Conservation (phyloP, 2,329 filamentous ascomycete species). For the Graphium sp. region DNA sequence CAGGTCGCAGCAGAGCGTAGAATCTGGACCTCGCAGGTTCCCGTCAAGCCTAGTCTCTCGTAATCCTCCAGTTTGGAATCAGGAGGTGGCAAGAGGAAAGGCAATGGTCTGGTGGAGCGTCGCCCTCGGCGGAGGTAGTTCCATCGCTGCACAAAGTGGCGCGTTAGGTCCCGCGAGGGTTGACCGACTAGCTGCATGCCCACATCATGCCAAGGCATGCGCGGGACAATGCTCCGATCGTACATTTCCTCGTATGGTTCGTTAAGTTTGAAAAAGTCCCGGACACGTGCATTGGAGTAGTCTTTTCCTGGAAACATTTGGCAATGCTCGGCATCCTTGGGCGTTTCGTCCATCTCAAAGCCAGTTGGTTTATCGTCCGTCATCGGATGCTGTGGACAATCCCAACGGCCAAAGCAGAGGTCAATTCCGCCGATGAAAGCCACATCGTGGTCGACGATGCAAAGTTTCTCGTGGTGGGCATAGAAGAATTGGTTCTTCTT, state of each 20-base stretch:
- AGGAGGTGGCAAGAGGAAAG: constrained; percentile 82
- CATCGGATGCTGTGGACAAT: constrained; percentile 81
- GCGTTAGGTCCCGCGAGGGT: constrained; percentile 80
- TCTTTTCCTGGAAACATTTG: constrained; percentile 97
- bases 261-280: constrained; percentile 85
- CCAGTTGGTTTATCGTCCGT: constrained; percentile 90
- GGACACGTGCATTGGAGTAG: constrained; percentile 89
- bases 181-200: constrained; percentile 96
- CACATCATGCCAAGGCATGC: constrained; percentile 99
- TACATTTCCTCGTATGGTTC: constrained; percentile 99
- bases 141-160: constrained; percentile 96
- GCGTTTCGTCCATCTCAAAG: constrained; percentile 58
- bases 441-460: constrained; percentile 87
- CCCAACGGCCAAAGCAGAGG: constrained; percentile 93
- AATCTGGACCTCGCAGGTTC: constrained; percentile 93
- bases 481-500: constrained; percentile 99
- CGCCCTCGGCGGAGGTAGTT: constrained; percentile 89
- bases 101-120: constrained; percentile 83
- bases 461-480: constrained; percentile 97
- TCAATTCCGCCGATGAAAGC: constrained; percentile 94
- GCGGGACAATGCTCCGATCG: constrained; percentile 68
- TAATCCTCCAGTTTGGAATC: constrained; percentile 80
- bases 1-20: constrained; percentile 78
- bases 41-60: constrained; percentile 72
- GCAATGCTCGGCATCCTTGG: constrained; percentile 83